A percentile compares a stretch with the other conserved stretches of the same genome.
Evolutionary conservation across 371 early-diverging fungal genomes (phyloP).

Genomic region (Saksenaea oblongispora): DNA sequence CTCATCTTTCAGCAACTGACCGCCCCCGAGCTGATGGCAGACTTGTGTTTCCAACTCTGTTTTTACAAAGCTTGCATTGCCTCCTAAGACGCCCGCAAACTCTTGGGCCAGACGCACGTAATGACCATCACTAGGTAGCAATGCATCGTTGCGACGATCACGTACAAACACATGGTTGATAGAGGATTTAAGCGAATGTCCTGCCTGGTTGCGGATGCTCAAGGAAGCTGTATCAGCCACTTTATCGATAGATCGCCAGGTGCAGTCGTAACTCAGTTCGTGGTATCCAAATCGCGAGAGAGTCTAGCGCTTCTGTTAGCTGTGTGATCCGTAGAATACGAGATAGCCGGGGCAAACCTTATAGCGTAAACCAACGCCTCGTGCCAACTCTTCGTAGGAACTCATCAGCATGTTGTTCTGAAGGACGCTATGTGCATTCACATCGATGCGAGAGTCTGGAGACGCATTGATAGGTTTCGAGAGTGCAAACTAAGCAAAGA

Average conservation of each 20-base stretch:
- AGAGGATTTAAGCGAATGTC: constrained; percentile 86
- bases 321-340: background rate
- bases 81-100: constrained; percentile 79
- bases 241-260: constrained; percentile 81
- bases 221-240: constrained; percentile 76
- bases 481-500: constrained; percentile 33
- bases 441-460: constrained; percentile 43
- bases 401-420: constrained; percentile 43
- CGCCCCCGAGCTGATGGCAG: constrained; percentile 39
- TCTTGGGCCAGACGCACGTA: constrained; percentile 71
- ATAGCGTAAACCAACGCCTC: constrained; percentile 44
- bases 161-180: constrained; percentile 65
- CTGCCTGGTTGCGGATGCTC: constrained; percentile 86
- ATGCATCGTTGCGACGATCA: constrained; percentile 77
- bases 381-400: constrained; percentile 47
- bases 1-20: constrained; percentile 31
- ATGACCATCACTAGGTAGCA: constrained; percentile 78
- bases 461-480: constrained; percentile 49
- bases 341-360: constrained; percentile 18
- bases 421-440: constrained; percentile 49
- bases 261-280: constrained; percentile 67
- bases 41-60: constrained; percentile 65
- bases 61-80: constrained; percentile 78
- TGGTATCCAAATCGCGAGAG: constrained; percentile 64
- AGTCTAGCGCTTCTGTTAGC: constrained; percentile 22